Conservation (phyloP, 2,329 filamentous ascomycete genomes). For the Aspergillus pseudonomiae region DNA sequence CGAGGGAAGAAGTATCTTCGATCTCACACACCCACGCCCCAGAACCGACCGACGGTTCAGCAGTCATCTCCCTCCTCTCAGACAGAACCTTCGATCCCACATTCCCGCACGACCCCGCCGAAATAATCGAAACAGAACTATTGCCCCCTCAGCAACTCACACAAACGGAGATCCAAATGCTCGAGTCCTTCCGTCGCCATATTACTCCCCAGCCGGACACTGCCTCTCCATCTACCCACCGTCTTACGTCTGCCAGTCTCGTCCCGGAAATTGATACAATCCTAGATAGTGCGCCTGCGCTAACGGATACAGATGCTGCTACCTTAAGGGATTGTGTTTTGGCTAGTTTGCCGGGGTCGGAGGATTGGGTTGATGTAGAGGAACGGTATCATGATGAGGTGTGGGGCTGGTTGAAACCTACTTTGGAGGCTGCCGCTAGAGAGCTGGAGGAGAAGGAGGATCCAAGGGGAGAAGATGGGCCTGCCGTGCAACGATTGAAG, state of each 20-base stretch:
- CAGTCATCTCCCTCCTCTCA: conserved; percentile 45
- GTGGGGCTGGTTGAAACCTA: conserved; percentile 65
- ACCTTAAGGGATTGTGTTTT: conserved; percentile 35
- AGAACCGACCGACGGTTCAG: conserved; percentile 43
- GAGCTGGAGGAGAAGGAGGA: conserved; percentile 52
- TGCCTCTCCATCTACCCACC: not conserved
- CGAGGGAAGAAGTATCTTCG: not conserved
- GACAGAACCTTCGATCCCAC: conserved; percentile 36
- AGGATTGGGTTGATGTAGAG: conserved; percentile 39
- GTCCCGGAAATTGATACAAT: conserved; percentile 38
- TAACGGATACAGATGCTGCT: conserved; percentile 15
- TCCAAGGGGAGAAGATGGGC: conserved; percentile 31
- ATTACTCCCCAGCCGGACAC: conserved; percentile 5
- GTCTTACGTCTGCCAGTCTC: conserved; percentile 34
- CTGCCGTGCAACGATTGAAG: conserved; percentile 42
- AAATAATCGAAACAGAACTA: conserved; percentile 24
- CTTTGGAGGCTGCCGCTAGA: conserved; percentile 59
- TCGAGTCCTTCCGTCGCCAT: conserved; percentile 37
- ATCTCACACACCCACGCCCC: conserved; percentile 17
- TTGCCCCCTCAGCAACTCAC: conserved; percentile 25
- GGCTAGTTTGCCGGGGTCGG: conserved; percentile 33
- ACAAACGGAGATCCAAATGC: conserved; percentile 29
- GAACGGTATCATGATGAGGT: conserved; percentile 60
- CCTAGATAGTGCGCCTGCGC: conserved; percentile 27
- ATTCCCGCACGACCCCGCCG: conserved; percentile 31